These are phyloP conservation scores for Castanea sativa DNA, from an alignment of 306 rosid species.

Conservation along the genomic window DNA sequence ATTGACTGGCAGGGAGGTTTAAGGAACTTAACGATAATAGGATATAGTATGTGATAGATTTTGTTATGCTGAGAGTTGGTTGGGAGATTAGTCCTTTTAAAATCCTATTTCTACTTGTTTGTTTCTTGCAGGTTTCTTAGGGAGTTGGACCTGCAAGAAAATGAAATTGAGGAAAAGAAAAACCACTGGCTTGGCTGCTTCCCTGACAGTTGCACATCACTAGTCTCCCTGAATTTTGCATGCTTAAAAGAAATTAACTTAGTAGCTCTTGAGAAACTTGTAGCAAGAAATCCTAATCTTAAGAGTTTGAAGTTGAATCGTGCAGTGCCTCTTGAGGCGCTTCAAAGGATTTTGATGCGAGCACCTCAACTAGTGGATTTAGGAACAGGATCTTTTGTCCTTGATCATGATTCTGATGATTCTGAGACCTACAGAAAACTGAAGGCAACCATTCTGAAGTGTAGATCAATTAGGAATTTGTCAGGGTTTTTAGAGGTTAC, in stretches of 20 bases:
- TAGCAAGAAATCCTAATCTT: slow-evolving; percentile 83
- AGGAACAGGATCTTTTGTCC: slow-evolving; percentile 68
- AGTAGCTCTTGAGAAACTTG: slow-evolving; percentile 80
- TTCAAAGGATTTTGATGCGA: slow-evolving; percentile 52
- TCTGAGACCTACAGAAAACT: slow-evolving; percentile 47
- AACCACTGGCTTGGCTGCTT: slow-evolving; percentile 86
- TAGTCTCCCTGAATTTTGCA: slow-evolving; percentile 80
- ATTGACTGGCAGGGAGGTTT: not conserved
- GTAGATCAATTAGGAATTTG: slow-evolving; percentile 71
- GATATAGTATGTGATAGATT: not conserved
- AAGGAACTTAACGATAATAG: not conserved
- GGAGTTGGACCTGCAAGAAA: slow-evolving; percentile 97
- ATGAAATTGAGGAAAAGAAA: slow-evolving; percentile 69
- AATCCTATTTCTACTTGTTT: not conserved
- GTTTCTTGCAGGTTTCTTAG: slow-evolving; percentile 51
- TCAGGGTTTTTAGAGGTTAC: slow-evolving; percentile 84
- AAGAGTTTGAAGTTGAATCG: slow-evolving; percentile 74
- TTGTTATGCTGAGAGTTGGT: not conserved
- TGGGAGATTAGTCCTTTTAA: not conserved
- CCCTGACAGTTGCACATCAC: slow-evolving; percentile 80
- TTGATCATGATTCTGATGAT: slow-evolving; percentile 51
- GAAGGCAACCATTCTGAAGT: slow-evolving; percentile 42
- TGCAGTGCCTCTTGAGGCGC: slow-evolving; percentile 57
- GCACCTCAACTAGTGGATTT: slow-evolving; percentile 80
- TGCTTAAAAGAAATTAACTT: slow-evolving; percentile 78